Evolutionary conservation across 129 eudicot genomes (phyloP).

Genomic region (Tanacetum coccineum): DNA sequence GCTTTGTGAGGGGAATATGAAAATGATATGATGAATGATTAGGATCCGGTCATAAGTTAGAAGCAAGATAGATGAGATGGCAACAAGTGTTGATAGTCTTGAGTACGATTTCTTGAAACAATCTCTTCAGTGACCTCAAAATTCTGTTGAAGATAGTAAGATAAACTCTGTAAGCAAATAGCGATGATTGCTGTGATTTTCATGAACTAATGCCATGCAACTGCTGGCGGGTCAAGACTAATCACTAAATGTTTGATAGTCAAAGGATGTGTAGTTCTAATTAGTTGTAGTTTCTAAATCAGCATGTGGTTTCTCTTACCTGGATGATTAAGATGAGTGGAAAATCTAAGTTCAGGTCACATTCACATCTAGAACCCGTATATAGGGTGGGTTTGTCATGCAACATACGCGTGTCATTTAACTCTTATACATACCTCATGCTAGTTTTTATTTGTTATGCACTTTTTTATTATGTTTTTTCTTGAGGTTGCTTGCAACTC

Average conservation of each 20-base stretch:
- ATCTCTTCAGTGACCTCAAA: no score
- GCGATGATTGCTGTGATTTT: no score
- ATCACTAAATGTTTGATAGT: background rate
- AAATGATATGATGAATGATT: background rate
- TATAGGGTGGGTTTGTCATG: background rate
- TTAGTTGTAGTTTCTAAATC: background rate
- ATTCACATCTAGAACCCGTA: background rate
- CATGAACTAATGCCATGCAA: no score
- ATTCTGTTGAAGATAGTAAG: no score
- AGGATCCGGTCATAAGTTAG: background rate
- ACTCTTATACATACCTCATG: background rate
- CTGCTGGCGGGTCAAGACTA: background rate
- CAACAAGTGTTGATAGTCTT: background rate
- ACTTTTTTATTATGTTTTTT: background rate
- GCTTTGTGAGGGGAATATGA: no score
- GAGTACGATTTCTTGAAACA: no score
- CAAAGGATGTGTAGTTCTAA: background rate
- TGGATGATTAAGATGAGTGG: background rate
- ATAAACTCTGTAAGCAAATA: no score
- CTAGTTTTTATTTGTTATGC: background rate
- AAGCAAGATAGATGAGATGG: background rate
- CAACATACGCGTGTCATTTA: background rate
- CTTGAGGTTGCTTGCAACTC: slow-evolving; percentile 12
- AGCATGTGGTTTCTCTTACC: background rate
- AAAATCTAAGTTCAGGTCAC: slow-evolving; percentile 4